Evolutionary conservation across 352 stramenopile genomes (phyloP), one percentile per base, ranked within the genome.

Genomic region (Phytophthora podocarpi): DNA sequence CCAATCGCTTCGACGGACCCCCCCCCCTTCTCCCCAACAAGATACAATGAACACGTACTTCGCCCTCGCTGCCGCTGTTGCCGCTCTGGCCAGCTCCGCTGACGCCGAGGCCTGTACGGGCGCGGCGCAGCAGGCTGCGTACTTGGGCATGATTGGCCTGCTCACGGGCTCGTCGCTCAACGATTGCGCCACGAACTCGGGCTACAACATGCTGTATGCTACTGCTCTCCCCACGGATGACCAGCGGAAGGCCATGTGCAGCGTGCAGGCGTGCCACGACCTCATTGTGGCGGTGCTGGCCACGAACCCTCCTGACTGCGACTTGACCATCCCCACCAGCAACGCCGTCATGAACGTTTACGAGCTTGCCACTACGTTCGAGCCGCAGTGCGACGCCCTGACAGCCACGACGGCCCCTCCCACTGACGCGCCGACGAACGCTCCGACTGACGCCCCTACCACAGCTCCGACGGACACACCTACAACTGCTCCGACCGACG

Each of bases 321-420:
- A 70, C 24, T 52, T 83, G n/a, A 47, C 18, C 32, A 77, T 83
- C 48, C 71, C 74, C 16, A 78, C 67, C n/a, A 82, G 71, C 57
- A 21, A 39, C 15, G 46, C 62, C 18, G 36, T 70, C 55, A 75
- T 80, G 57, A 83, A 83, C 52, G 59, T 81, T 15, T 58, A 74
- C 37, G 13, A 56, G 12, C 64, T 83, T 30, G 74, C 43, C 12
- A 46, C 45, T 31, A 60, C 31, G 0, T 73, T 73, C 40, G 52
- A 69, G 34, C 30, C 53, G 7, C 20, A 64, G 20, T 74, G 66
- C 28, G 45, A 59, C 0, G 34, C 53, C 9, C 13, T 63, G 7
- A 50, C 24, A 0, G 20, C 49, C 24, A 58, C 62, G 16, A 62
- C 61, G 26, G 39, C 61, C 7, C 49, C 58, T 16, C 39, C 57